These are phyloP conservation scores for Phalaenopsis hybrid DNA, from an alignment of 116 monocot genomes.

Conservation along the genomic window DNA sequence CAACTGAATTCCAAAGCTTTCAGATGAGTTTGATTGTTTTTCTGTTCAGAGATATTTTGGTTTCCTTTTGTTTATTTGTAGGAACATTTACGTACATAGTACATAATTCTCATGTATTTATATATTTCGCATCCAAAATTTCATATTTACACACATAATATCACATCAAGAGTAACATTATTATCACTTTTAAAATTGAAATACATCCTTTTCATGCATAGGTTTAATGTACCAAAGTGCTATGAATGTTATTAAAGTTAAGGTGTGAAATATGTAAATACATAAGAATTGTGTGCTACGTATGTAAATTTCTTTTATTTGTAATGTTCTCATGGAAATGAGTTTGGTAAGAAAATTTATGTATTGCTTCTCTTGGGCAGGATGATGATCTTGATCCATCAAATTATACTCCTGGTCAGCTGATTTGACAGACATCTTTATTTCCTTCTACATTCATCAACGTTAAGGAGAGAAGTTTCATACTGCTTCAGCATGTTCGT, in stretches of 20 bases:
- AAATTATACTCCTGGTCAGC: conserved; percentile 64
- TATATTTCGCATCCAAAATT: too few relatives aligned
- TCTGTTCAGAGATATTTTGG: background rate
- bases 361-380: conserved; percentile 24
- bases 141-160: too few relatives aligned
- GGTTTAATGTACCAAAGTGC: too few relatives aligned
- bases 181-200: too few relatives aligned
- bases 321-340: background rate
- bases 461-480: background rate
- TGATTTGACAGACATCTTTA: background rate
- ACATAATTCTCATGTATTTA: too few relatives aligned
- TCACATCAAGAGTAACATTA: too few relatives aligned
- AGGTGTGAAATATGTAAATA: too few relatives aligned
- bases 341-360: conserved; percentile 6
- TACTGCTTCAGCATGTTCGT: background rate
- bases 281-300: too few relatives aligned
- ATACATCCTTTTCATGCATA: too few relatives aligned
- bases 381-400: conserved; percentile 76
- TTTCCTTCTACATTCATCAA: background rate
- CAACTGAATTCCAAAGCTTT: background rate
- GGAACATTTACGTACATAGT: too few relatives aligned
- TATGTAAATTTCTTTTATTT: background rate
- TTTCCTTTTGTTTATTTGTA: background rate
- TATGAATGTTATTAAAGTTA: too few relatives aligned
- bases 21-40: background rate